Evolutionary conservation across 1,284 basidiomycete genomes (phyloP).

Genomic region (Hypsizygus ulmarius): DNA sequence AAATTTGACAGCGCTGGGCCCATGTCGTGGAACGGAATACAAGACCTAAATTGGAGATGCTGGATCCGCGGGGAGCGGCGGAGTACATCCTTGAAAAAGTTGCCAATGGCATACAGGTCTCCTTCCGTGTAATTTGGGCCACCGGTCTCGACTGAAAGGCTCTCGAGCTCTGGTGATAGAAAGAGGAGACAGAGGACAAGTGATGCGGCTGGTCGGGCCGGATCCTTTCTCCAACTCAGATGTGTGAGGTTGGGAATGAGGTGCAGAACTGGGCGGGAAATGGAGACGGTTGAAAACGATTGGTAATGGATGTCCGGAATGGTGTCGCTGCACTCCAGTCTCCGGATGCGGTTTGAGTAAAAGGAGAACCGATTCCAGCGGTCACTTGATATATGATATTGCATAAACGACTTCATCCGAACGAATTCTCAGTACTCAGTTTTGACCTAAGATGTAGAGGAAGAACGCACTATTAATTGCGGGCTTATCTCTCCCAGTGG

Average conservation of each 20-base stretch:
- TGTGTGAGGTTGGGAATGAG: slow-evolving; percentile 17
- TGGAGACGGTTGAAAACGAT: slow-evolving; percentile 11
- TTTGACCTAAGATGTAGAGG: not conserved
- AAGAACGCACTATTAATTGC: slow-evolving; percentile 1
- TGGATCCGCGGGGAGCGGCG: slow-evolving; percentile 11
- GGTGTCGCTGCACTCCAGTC: slow-evolving; percentile 9
- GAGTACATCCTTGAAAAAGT: slow-evolving; percentile 14
- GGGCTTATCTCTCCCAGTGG: slow-evolving; percentile 3
- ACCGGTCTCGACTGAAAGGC: slow-evolving; percentile 13
- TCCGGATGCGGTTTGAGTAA: slow-evolving; percentile 13
- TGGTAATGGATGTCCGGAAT: slow-evolving; percentile 10
- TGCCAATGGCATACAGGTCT: slow-evolving; percentile 12
- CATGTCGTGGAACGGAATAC: slow-evolving; percentile 10
- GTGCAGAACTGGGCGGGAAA: slow-evolving; percentile 11
- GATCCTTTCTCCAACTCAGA: slow-evolving; percentile 14
- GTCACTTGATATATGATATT: slow-evolving; percentile 11
- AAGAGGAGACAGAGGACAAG: slow-evolving; percentile 13
- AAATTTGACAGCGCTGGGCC: slow-evolving; percentile 12
- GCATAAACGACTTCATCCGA: slow-evolving; percentile 6
- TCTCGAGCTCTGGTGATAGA: slow-evolving; percentile 9
- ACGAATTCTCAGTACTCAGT: not conserved
- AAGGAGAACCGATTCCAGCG: slow-evolving; percentile 15
- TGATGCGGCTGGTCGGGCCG: slow-evolving; percentile 5
- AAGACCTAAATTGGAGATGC: slow-evolving; percentile 9
- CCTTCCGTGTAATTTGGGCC: not conserved